Conservation (phyloP, 192 early-diverging fungal species). For the Podochytrium sp. region DNA sequence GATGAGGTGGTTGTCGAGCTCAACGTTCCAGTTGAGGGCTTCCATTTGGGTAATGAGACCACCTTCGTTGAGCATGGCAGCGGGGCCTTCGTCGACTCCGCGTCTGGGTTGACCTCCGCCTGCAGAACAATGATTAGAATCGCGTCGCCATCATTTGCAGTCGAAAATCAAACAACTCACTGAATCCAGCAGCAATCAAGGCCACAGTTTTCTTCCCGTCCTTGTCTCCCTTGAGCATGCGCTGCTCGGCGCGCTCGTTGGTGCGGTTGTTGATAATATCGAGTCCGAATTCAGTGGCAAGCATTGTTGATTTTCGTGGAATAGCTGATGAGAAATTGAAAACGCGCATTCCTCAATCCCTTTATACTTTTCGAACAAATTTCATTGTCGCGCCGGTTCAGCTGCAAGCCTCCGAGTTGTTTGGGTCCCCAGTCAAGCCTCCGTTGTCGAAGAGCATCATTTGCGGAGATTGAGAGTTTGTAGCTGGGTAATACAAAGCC, state of each 20-base stretch:
- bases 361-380: neutral
- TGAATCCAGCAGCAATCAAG: conserved; percentile 8
- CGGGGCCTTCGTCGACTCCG: conserved; percentile 89
- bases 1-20: conserved; percentile 72
- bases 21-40: conserved; percentile 77
- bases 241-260: neutral
- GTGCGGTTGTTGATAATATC: neutral
- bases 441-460: neutral
- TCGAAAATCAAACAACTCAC: too few relatives aligned
- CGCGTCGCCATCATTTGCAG: too few relatives aligned
- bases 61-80: conserved; percentile 80
- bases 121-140: neutral
- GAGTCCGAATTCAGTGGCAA: neutral
- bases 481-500: too few relatives aligned
- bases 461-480: too few relatives aligned
- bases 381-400: neutral
- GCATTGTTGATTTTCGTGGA: neutral
- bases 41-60: conserved; percentile 76
- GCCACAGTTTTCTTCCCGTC: too few relatives aligned
- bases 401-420: neutral
- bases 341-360: neutral
- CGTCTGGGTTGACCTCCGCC: conserved; percentile 67
- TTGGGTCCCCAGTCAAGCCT: neutral
- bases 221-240: neutral
- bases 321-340: neutral